Percentiles rank a stretch among this genome's conserved stretches.
These are phyloP conservation scores for Chimonanthus praecox DNA, from an alignment of 164 flowering plant genomes.

Conservation along the genomic window DNA sequence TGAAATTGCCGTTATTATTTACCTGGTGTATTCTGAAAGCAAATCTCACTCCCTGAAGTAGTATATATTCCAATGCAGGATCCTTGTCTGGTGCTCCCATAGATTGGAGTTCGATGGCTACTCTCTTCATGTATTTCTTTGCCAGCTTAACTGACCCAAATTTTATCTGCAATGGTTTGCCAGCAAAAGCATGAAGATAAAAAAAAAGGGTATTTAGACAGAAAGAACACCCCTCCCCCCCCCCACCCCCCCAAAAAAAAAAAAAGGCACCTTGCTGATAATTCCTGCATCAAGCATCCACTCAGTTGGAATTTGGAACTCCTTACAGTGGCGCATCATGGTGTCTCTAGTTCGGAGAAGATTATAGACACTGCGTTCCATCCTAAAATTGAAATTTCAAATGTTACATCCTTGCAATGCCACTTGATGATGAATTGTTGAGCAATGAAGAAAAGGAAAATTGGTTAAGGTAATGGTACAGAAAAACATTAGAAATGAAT, in stretches of 20 bases:
- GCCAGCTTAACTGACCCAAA: slow-evolving; percentile 87
- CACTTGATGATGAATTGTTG: no score
- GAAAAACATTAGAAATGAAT: no score
- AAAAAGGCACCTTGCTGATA: slow-evolving; percentile 55
- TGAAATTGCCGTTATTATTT: not conserved
- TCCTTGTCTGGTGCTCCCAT: slow-evolving; percentile 63
- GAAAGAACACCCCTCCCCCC: not conserved
- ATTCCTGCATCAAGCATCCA: slow-evolving; percentile 94
- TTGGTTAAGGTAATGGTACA: no score
- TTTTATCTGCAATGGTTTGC: slow-evolving; percentile 54
- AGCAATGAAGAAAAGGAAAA: no score
- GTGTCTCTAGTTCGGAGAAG: slow-evolving; percentile 63
- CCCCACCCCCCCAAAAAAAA: not conserved
- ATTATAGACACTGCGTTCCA: slow-evolving; percentile 69
- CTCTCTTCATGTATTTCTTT: slow-evolving; percentile 77
- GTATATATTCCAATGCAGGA: slow-evolving; percentile 72
- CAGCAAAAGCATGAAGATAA: not conserved
- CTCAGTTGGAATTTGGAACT: slow-evolving; percentile 71
- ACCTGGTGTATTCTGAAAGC: slow-evolving; percentile 99
- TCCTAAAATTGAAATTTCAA: slow-evolving; percentile 27
- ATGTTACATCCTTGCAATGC: not conserved
- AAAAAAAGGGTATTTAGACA: not conserved
- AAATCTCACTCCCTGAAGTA: slow-evolving; percentile 93
- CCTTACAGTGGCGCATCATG: slow-evolving; percentile 61
- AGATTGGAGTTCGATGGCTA: slow-evolving; percentile 72